These are phyloP conservation scores for Trichoderma reesei DNA, from an alignment of 495 filamentous ascomycete species.

Conservation along the genomic window DNA sequence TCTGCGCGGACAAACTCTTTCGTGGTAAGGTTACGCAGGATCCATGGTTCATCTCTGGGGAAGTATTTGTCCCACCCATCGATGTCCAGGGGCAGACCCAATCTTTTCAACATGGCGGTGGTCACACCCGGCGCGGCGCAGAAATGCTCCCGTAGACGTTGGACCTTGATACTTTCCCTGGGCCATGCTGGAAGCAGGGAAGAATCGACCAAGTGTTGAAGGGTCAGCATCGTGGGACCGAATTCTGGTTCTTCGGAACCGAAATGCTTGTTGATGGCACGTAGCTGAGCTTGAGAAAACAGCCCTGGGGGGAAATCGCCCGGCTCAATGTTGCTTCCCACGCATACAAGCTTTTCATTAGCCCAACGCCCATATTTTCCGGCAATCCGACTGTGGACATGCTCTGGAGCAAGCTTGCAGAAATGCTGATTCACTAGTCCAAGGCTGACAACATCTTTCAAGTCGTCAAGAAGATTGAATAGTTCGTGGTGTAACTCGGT, in stretches of 20 bases:
- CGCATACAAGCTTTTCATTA: background rate
- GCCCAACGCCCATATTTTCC: background rate
- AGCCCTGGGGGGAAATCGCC: background rate
- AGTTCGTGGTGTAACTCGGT: too few species aligned
- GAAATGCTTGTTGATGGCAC: background rate
- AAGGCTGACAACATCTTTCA: too few species aligned
- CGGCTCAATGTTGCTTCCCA: background rate
- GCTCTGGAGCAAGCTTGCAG: too few species aligned
- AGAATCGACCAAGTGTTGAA: too few species aligned
- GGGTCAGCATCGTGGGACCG: background rate
- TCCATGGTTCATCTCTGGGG: conserved; percentile 20
- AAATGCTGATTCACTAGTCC: too few species aligned
- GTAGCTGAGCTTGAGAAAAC: background rate
- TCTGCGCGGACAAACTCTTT: conserved; percentile 22
- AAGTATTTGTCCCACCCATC: conserved; percentile 12
- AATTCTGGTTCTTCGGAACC: background rate
- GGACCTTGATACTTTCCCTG: too few species aligned
- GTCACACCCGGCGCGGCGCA: background rate
- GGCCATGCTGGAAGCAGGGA: too few species aligned
- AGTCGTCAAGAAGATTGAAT: too few species aligned
- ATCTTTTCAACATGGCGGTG: background rate
- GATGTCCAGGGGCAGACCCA: background rate
- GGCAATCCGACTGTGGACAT: too few species aligned
- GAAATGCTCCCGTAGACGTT: too few species aligned
- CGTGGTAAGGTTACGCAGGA: conserved; percentile 24